Evolutionary conservation across 2,329 filamentous ascomycete genomes (phyloP), one percentile per base, ranked within the genome.

Genomic region (Neoscytalidium dimidiatum): DNA sequence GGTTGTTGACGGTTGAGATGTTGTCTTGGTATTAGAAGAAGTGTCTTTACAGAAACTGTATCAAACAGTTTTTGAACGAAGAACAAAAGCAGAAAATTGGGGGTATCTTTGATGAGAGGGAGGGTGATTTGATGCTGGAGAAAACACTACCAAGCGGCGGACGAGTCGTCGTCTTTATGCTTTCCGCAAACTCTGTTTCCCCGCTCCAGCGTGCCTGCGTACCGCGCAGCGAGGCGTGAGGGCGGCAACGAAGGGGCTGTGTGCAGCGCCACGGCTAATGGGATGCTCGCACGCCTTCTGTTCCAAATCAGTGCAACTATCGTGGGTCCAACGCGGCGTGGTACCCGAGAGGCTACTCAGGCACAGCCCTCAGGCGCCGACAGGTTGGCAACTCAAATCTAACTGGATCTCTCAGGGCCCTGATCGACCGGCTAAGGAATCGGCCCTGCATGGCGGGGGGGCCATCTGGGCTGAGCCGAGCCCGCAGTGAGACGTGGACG

Each of bases 21-120:
- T 33, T 13, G 11, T 29, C 23, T 28, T 57, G 29, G 41, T 46
- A 48, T 48, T 44, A 28, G 51, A 28, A 26, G 51, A 33, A 29
- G 51, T 29, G 21, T 21, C 23, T 49, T 51, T 38, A 26, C 13
- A 31, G 58, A 28, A 62, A 62, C 58, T 62, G 58, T 62, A 13
- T 62, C 58, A 62, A 62, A 62, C 58, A 62, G 58, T 43, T 41
- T 31, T 46, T 41, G 51, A 56, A 56, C 31, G n/a, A 33, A 44
- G 56, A 57, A 43, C 17, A 43, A 21, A 60, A 44, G 38, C 26
- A 60, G 56, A 31, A 56, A 60, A 46, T 26, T n/a, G 52, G 56
- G 56, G 46, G 46, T 60, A 38, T 60, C 46, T 17, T 33, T 28
- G 35, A 11, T 23, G 56, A 33, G n/a, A 31, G 43, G n/a, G 28